Conservation (phyloP, 768 basidiomycete species). For the Agaricus bisporus region DNA sequence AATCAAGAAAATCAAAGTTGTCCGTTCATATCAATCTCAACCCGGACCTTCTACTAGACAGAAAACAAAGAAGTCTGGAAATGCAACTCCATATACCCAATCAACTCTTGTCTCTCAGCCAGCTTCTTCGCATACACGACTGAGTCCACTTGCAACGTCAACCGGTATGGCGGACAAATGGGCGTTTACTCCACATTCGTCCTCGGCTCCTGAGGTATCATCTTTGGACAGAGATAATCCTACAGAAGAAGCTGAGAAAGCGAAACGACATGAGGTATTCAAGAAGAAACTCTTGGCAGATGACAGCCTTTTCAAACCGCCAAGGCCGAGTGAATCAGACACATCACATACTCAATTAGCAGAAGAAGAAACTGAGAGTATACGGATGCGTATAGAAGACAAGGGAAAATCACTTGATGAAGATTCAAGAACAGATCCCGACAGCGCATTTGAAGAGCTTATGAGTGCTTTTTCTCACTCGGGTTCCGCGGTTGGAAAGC, state of each 20-base stretch:
- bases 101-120: background rate
- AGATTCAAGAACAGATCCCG: constrained; percentile 24
- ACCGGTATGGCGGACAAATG: constrained; percentile 2
- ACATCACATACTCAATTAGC: constrained; percentile 10
- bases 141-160: background rate
- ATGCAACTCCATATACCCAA: background rate
- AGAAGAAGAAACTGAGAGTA: constrained; percentile 9
- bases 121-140: background rate
- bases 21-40: constrained; percentile 7
- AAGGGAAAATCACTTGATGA: constrained; percentile 13
- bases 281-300: constrained; percentile 45
- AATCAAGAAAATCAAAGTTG: constrained; percentile 10
- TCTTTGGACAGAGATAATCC: background rate
- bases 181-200: constrained; percentile 1
- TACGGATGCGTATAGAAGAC: constrained; percentile 3
- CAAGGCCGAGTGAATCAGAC: background rate
- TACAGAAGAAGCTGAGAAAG: constrained; percentile 14
- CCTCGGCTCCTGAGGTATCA: background rate
- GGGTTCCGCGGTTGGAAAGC: constrained; percentile 20
- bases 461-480: constrained; percentile 37
- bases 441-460: constrained; percentile 42
- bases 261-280: constrained; percentile 34
- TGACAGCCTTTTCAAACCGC: constrained; percentile 31
- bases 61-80: background rate
- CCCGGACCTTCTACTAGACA: background rate